Percentiles rank a stretch among this genome's conserved stretches.
phyloP scores from a whole-genome alignment of 257 asterid genomes.

The Cynanchum wilfordii region DNA sequence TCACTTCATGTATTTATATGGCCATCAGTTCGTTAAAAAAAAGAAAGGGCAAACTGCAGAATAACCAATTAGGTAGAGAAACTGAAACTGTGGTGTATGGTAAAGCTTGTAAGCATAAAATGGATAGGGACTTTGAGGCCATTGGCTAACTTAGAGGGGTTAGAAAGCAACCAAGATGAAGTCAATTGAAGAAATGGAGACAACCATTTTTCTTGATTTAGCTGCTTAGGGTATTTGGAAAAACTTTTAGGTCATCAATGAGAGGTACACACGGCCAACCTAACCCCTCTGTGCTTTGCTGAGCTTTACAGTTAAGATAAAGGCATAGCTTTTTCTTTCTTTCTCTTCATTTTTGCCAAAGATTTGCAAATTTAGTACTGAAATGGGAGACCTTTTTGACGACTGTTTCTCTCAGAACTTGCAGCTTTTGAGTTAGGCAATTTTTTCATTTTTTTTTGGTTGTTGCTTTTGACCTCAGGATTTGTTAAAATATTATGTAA shows the following conservation, averaged over 20 bases:
- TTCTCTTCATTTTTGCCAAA: too few relatives aligned
- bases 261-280: conserved; percentile 17
- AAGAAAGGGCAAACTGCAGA: conserved; percentile 7
- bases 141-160: conserved; percentile 43
- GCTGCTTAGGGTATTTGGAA: not conserved
- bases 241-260: not conserved
- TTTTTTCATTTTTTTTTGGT: not conserved
- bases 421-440: not conserved
- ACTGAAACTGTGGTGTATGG: conserved; percentile 12
- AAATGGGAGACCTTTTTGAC: not conserved
- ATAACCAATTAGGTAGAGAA: conserved; percentile 9
- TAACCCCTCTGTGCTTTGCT: conserved; percentile 5
- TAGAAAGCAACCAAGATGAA: conserved; percentile 23
- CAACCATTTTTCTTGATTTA: not conserved
- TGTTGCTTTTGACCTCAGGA: conserved; percentile 6
- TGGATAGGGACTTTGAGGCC: conserved; percentile 30
- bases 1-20: conserved; percentile 23
- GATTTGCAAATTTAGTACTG: conserved; percentile 5
- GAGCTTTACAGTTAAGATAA: conserved; percentile 25
- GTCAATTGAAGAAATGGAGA: conserved; percentile 16
- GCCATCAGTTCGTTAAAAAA: conserved; percentile 19
- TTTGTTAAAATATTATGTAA: not conserved
- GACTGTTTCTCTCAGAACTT: not conserved
- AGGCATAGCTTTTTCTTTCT: not conserved
- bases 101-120: conserved; percentile 51